Evolutionary conservation across 768 basidiomycete genomes (phyloP), one percentile per base, ranked within the genome.

Genomic region (Trichaptum fuscoviolaceum): DNA sequence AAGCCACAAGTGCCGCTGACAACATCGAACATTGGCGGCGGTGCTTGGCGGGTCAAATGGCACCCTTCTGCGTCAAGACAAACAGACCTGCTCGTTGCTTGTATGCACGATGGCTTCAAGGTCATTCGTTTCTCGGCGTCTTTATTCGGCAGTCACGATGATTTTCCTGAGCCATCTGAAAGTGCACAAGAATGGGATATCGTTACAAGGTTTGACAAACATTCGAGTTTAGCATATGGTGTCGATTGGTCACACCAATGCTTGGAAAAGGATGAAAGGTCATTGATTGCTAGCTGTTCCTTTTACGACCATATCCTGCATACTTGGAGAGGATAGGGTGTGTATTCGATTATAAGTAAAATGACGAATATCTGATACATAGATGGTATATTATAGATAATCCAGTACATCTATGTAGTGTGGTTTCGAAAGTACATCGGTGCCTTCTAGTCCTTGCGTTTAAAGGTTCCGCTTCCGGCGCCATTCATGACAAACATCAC

Each of bases 71-170:
- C 81, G 1, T 70, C 73, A n/a, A 84, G 95, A 59, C 84, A 82
- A 68, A 72, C 83, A 42, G 92, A 96, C 72, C 81, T 99, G 1
- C 84, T 98, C 23, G 87, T 95, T n/a, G 97, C 96, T 0, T 95
- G 92, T 73, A 99, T 99, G 97, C 96, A 96, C 73, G 95, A 95
- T 69, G 96, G 96, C 10, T 96, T 94, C 83, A 97, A 97, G 73
- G 81, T 96, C 7, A 75, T 95, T 60, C 80, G 76, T 1, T 86
- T 92, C 66, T 76, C 65, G 64, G 73, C 10, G 17, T 34, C 61
- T 69, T 68, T 23, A 71, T 42, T 64, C 35, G 42, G 63, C 20
- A 35, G 8, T 30, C 30, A 35, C 60, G 59, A 34, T 68, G 68
- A 35, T 74, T 68, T 26, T 67, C 65, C 65, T 17, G 59, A 62